These are phyloP conservation scores for Morella rubra DNA, from an alignment of 306 rosid species.

Conservation along the genomic window DNA sequence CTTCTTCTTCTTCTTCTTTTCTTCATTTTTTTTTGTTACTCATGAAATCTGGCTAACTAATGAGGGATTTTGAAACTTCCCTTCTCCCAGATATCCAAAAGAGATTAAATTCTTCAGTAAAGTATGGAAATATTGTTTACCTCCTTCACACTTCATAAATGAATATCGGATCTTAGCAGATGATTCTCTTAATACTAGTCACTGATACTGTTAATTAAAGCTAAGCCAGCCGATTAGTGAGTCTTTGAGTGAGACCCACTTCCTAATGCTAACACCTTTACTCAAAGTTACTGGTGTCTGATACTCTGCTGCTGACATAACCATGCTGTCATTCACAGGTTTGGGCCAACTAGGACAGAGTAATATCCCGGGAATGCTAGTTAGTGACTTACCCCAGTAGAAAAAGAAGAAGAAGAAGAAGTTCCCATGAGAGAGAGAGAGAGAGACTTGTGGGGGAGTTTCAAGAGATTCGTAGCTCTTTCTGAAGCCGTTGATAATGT, in stretches of 20 bases:
- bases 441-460: slow-evolving; percentile 15
- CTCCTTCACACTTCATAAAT: too few relatives aligned
- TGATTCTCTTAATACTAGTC: too few relatives aligned
- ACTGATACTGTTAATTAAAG: background rate
- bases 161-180: too few relatives aligned
- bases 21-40: too few relatives aligned
- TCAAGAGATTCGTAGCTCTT: slow-evolving; percentile 30
- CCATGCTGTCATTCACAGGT: slow-evolving; percentile 46
- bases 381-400: too few relatives aligned
- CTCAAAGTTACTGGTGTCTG: slow-evolving; percentile 16
- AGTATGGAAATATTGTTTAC: too few relatives aligned
- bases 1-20: background rate
- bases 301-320: slow-evolving; percentile 48
- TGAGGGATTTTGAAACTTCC: too few relatives aligned
- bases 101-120: too few relatives aligned
- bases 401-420: too few relatives aligned
- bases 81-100: too few relatives aligned
- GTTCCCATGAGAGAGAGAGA: slow-evolving; percentile 7
- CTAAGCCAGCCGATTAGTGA: too few relatives aligned
- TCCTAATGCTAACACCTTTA: slow-evolving; percentile 22
- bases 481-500: slow-evolving; percentile 39
- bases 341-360: slow-evolving; percentile 16
- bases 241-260: background rate
- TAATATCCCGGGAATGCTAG: slow-evolving; percentile 11
- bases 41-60: too few relatives aligned